Base-by-base conservation (phyloP, 2,329 filamentous ascomycete species). In the Colletotrichum shisoi region DNA sequence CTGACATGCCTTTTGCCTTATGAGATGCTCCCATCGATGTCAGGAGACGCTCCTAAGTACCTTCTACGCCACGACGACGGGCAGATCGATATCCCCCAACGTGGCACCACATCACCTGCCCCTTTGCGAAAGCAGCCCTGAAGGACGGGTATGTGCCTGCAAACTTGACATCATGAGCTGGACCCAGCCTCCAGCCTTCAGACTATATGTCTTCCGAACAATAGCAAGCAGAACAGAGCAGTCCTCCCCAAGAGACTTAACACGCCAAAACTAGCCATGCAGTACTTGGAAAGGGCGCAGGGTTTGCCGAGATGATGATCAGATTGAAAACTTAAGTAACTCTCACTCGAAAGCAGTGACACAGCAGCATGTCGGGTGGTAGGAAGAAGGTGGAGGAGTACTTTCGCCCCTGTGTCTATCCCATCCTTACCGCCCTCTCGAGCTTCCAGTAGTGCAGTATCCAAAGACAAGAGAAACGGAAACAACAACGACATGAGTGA, bases 21-120 rank as follows among this genome's bases (percentile, higher is more conserved):
- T 19, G 27, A 13, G 4, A 54, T 5, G 17, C 31, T 39, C 9
- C 42, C 13, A 9, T 64, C 42, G 12, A 19, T 40, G 12, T 21
- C 48, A 1, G 40, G 48, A 9, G 8, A 34, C 7, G 31, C 31
- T 34, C 31, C 31, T 34, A 34, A 8, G 7, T 34, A 7, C 8
- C 31, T 34, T 37, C 34, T 52, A 17, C 8, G 21, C 62, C 72
- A 75, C 74, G 21, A 62, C 63, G 11, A 78, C 71, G 1, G 77
- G 77, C 1, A 74, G 72, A 45, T 79, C 76, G 12, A 27, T 59
- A 37, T 79, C 77, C 19, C 1, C 63, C 68, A 1, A 78, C 77
- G 56, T 79, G 76, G 74, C 76, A 79, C 6, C 76, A 73, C 24
- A 70, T 63, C 40, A 79, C 61, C 19, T 42, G 21, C 8, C 40